Base-by-base conservation (phyloP, 441 rosid species). In the Erodium texanum region DNA sequence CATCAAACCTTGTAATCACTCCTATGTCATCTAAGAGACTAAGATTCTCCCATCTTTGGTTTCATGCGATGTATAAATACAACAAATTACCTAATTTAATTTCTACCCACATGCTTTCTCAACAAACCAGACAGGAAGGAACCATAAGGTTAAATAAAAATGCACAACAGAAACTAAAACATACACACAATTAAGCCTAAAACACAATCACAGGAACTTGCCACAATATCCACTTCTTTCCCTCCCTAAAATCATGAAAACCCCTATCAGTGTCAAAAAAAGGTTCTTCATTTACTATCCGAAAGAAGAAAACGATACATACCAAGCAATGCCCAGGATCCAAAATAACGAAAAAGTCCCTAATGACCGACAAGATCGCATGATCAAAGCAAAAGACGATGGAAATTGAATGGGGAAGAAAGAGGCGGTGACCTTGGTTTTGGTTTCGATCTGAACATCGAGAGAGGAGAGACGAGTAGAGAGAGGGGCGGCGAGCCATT, bases 381-480 rank as follows among this genome's bases (percentile, higher is more conserved):
- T 15, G 54, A 45, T 45, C n/a, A 45, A 45, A 45, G 54, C 54
- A 45, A 45, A 45, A 45, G 54, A 45, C 54, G 18, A 15, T 45
- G 54, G 5, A 64, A 27, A 41, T 50, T 24, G 56, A 68, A 32
- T n/a, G n/a, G n/a, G n/a, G n/a, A n/a, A n/a, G n/a, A n/a, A n/a
- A n/a, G n/a, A n/a, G n/a, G n/a, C n/a, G n/a, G 29, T 27, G 29
- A 87, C 97, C 95, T 92, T 94, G 69, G 97, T 88, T 78, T 94
- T 94, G 81, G 98, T 94, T 71, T 94, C 98, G 79, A 90, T 84
- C 50, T 86, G 86, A 65, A 90, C 98, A 34, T 95, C 98, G 62
- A 95, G 96, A 50, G 99, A 95, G 18, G 66, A 67, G 82, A 95
- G 85, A 71, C 96, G 77, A 69, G 97, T 92, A 67, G 97, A 90